Percentiles rank a stretch among this genome's conserved stretches.
Evolutionary conservation across 2,329 filamentous ascomycete species (phyloP).

Genomic region (Basipetospora chlamydospora): DNA sequence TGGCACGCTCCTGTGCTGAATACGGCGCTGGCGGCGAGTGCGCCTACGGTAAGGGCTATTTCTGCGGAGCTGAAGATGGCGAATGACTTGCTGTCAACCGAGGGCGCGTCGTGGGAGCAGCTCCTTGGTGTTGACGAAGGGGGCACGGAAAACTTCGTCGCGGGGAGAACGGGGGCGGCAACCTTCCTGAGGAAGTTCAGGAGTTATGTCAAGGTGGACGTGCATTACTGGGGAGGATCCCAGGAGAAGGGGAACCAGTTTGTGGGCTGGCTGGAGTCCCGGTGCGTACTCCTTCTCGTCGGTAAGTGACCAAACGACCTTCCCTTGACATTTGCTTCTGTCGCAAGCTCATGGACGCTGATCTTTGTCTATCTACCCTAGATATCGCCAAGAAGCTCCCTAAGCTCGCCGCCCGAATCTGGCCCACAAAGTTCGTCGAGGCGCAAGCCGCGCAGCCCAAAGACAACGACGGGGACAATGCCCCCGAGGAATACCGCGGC

Average conservation of each 20-base stretch:
- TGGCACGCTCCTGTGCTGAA: constrained; percentile 49
- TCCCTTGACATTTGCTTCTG: too few species aligned
- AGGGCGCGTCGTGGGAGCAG: constrained; percentile 16
- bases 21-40: constrained; percentile 37
- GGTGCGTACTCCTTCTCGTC: constrained; percentile 41
- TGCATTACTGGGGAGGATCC: constrained; percentile 51
- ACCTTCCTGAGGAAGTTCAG: constrained; percentile 38
- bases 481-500: constrained; percentile 35
- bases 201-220: constrained; percentile 44
- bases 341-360: too few species aligned
- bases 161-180: constrained; percentile 13
- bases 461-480: constrained; percentile 11
- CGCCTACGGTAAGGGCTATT: constrained; percentile 35
- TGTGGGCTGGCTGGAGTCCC: constrained; percentile 50
- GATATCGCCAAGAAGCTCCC: constrained; percentile 41
- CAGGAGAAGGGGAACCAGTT: constrained; percentile 37
- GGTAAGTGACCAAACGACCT: too few species aligned
- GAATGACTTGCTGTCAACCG: constrained; percentile 19
- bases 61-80: constrained; percentile 36
- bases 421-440: constrained; percentile 45
- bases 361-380: constrained; percentile 11
- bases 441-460: constrained; percentile 3
- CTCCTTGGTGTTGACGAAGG: too few species aligned
- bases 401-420: constrained; percentile 39
- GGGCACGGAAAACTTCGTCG: not conserved